Evolutionary conservation across 495 filamentous ascomycete species (phyloP).

Genomic region (Hyaloscypha finlandica): DNA sequence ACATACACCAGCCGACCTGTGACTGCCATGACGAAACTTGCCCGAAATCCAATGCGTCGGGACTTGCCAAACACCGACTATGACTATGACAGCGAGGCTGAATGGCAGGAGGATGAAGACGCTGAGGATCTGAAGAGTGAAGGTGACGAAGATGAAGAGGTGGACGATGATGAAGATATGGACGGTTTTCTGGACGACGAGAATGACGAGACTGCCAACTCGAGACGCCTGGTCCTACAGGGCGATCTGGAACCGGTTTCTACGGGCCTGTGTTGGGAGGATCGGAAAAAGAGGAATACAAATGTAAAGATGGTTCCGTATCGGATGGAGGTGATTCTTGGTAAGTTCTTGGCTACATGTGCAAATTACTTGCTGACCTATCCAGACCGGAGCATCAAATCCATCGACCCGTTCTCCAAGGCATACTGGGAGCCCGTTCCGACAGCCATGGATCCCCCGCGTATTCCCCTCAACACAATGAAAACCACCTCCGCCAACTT

Average conservation of each 20-base stretch:
- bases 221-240: conserved; percentile 44
- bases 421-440: conserved; percentile 69
- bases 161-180: conserved; percentile 65
- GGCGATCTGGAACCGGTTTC: conserved; percentile 73
- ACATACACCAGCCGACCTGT: conserved; percentile 67
- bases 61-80: conserved; percentile 74
- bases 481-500: conserved; percentile 23
- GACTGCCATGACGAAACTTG: conserved; percentile 55
- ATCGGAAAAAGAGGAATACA: conserved; percentile 44
- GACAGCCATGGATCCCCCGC: conserved; percentile 40
- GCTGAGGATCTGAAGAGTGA: conserved; percentile 73
- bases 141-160: conserved; percentile 73
- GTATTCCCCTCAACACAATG: conserved; percentile 38
- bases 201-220: conserved; percentile 47
- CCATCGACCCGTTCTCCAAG: conserved; percentile 85
- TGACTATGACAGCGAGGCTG: conserved; percentile 95
- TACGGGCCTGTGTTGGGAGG: conserved; percentile 83
- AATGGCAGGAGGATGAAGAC: conserved; percentile 87
- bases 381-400: conserved; percentile 43
- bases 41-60: conserved; percentile 68
- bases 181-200: conserved; percentile 78
- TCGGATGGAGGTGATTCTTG: conserved; percentile 70
- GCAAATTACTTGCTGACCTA: conserved; percentile 10
- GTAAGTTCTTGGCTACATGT: conserved; percentile 43
- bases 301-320: conserved; percentile 53